Conservation (phyloP, 2,329 filamentous ascomycete species). For the Monosporascus sp. region DNA sequence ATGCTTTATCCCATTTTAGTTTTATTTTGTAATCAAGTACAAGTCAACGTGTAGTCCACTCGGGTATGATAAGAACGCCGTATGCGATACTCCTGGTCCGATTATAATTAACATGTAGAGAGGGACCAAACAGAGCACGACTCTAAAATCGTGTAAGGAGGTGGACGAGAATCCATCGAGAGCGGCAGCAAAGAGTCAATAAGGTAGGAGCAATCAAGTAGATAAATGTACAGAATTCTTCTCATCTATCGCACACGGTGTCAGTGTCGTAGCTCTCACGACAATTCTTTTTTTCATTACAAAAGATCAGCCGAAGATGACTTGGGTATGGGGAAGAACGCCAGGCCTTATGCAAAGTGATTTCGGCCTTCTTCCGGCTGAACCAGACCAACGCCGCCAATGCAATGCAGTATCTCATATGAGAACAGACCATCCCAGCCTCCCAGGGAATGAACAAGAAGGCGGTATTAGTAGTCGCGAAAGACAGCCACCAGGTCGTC, state of each 20-base stretch:
- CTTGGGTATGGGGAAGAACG: constrained; percentile 4
- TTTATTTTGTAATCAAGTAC: too few relatives aligned
- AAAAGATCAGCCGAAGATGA: constrained; percentile 1
- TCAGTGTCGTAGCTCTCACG: neutral
- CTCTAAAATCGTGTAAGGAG: neutral
- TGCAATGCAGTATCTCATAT: constrained; percentile 11
- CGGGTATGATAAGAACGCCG: too few relatives aligned
- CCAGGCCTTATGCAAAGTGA: constrained; percentile 11
- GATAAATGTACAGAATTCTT: neutral
- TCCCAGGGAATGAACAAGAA: neutral
- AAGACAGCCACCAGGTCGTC: constrained; percentile 82
- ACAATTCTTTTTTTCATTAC: neutral
- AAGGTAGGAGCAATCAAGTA: too few relatives aligned
- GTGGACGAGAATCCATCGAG: too few relatives aligned
- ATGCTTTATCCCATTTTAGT: too few relatives aligned
- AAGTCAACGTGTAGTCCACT: too few relatives aligned
- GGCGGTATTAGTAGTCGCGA: constrained; percentile 59
- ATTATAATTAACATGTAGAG: too few relatives aligned
- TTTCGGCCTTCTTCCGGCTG: constrained; percentile 1
- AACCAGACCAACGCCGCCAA: constrained; percentile 14
- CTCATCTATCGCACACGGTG: neutral
- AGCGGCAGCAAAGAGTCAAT: too few relatives aligned
- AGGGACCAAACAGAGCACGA: too few relatives aligned
- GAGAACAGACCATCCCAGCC: neutral
- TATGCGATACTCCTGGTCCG: too few relatives aligned